Conservation (phyloP, 75 land plant genomes). For the Picea sitchensis region DNA sequence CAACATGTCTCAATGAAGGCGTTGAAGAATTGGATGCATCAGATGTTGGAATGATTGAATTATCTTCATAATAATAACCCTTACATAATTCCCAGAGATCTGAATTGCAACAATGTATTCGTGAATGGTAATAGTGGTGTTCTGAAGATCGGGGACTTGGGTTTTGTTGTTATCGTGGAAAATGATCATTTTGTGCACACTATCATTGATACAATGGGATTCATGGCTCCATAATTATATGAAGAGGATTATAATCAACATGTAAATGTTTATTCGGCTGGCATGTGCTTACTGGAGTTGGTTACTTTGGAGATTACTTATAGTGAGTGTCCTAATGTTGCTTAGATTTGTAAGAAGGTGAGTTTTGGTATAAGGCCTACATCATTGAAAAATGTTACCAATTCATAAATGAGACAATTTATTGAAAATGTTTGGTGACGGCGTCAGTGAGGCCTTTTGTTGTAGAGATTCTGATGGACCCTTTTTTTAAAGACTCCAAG, state of each 20-base stretch:
- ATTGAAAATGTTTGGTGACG: conserved; percentile 30
- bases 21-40: conserved; percentile 66
- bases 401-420: conserved; percentile 11
- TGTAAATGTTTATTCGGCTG: conserved; percentile 63
- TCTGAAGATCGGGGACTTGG: conserved; percentile 78
- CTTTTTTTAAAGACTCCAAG: conserved; percentile 7
- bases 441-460: conserved; percentile 35
- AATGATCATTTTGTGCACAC: conserved; percentile 54
- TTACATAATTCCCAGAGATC: conserved; percentile 61
- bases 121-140: conserved; percentile 70
- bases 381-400: no score
- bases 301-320: no score
- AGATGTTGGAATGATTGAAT: conserved; percentile 56
- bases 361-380: no score
- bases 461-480: conserved; percentile 35
- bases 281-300: conserved; percentile 56
- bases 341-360: no score
- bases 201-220: conserved; percentile 73
- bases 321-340: no score
- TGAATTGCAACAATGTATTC: conserved; percentile 77
- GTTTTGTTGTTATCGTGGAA: conserved; percentile 51
- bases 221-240: conserved; percentile 85
- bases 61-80: conserved; percentile 36
- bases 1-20: conserved; percentile 61
- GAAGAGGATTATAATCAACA: conserved; percentile 20